Conservation (phyloP, 768 basidiomycete species). For the Suillus decipiens region DNA sequence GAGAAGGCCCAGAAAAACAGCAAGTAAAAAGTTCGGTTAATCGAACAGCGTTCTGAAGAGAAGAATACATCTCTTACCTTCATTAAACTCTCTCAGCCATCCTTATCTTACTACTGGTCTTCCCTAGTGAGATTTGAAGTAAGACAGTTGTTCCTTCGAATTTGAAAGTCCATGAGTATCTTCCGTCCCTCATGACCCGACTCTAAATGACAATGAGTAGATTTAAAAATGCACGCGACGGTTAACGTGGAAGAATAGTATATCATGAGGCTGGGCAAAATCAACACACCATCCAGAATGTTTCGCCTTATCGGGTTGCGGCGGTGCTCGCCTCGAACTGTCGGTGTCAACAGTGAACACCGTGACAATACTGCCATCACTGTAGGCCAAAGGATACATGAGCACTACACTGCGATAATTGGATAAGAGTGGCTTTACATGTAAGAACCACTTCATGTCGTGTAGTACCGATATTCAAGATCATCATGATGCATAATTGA, state of each 20-base stretch:
- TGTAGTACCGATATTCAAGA: conserved; percentile 54
- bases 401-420: neutral
- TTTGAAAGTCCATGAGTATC: neutral
- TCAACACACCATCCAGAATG: conserved; percentile 61
- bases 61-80: conserved; percentile 44
- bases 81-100: conserved; percentile 79
- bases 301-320: conserved; percentile 44
- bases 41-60: neutral
- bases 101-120: conserved; percentile 48
- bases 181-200: conserved; percentile 93
- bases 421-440: conserved; percentile 36
- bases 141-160: neutral
- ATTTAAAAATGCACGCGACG: neutral
- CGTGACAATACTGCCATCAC: conserved; percentile 46
- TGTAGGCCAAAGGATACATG: conserved; percentile 32
- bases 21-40: neutral
- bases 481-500: conserved; percentile 44
- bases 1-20: neutral
- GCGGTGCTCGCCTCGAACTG: conserved; percentile 41
- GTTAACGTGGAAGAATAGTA: conserved; percentile 67
- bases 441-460: conserved; percentile 70
- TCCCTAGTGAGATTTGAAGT: neutral
- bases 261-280: conserved; percentile 69
- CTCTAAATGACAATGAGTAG: conserved; percentile 41
- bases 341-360: conserved; percentile 52